Evolutionary conservation across 2,329 filamentous ascomycete species (phyloP).

Genomic region (Graphilbum fragrans): DNA sequence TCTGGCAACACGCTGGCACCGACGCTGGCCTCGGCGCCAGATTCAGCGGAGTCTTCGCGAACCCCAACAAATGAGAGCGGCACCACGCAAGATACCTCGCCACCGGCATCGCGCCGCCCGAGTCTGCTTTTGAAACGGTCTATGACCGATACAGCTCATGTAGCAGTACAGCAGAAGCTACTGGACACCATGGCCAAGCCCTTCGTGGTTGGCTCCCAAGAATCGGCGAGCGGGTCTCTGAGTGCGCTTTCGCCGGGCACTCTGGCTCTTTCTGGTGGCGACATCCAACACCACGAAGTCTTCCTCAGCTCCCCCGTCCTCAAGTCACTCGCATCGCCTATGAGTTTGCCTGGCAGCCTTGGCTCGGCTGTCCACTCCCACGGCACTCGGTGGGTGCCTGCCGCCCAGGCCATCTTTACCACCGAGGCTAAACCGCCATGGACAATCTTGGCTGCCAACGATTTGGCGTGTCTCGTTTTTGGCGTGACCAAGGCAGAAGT

Average conservation of each 20-base stretch:
- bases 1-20: too few relatives aligned
- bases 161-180: constrained; percentile 68
- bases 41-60: constrained; percentile 38
- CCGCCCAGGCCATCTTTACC: constrained; percentile 92
- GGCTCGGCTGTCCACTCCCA: constrained; percentile 67
- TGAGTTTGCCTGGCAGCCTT: constrained; percentile 32
- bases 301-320: background rate
- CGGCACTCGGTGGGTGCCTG: constrained; percentile 78
- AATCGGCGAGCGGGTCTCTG: background rate
- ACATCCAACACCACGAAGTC: background rate
- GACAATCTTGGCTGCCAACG: constrained; percentile 94
- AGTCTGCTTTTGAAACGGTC: constrained; percentile 62
- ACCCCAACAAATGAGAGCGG: constrained; percentile 44
- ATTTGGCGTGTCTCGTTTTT: constrained; percentile 93
- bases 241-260: background rate
- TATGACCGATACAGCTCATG: constrained; percentile 68
- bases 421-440: constrained; percentile 85
- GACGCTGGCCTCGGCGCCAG: too few relatives aligned
- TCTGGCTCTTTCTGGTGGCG: background rate
- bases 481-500: constrained; percentile 97
- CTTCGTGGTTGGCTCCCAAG: constrained; percentile 42
- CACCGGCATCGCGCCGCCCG: constrained; percentile 47
- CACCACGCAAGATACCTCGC: constrained; percentile 36
- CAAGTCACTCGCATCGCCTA: constrained; percentile 25
- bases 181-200: constrained; percentile 77